These are phyloP conservation scores for Chaetomium sp. DNA, from an alignment of 2,329 filamentous ascomycete species.

Conservation along the genomic window DNA sequence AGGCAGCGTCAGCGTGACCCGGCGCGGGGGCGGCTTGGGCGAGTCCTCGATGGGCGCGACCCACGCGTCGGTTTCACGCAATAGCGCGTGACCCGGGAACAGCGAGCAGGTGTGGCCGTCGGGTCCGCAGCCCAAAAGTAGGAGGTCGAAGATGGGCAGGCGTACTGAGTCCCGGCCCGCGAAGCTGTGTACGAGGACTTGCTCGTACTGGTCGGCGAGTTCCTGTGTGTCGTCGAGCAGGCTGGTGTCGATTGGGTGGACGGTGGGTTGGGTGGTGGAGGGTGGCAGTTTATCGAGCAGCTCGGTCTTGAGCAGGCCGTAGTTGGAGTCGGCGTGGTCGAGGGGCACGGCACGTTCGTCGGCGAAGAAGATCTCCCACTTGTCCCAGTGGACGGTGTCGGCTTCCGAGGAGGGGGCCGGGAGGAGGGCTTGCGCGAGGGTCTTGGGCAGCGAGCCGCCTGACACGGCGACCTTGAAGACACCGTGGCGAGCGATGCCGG, in stretches of 20 bases:
- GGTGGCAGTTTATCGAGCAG: constrained; percentile 80
- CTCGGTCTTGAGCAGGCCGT: constrained; percentile 78
- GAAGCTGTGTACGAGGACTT: constrained; percentile 76
- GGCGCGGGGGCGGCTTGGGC: constrained; percentile 83
- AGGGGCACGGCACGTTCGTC: constrained; percentile 94
- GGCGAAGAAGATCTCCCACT: constrained; percentile 98
- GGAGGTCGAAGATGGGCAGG: constrained; percentile 87
- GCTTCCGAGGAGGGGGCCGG: constrained; percentile 43
- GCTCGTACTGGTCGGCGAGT: constrained; percentile 88
- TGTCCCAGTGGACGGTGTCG: constrained; percentile 67
- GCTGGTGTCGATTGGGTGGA: constrained; percentile 67
- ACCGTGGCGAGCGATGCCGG: constrained; percentile 71
- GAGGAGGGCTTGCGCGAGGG: constrained; percentile 78
- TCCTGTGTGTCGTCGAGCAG: constrained; percentile 75
- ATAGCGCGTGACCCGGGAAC: constrained; percentile 81
- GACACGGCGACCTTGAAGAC: constrained; percentile 90
- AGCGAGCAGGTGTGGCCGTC: constrained; percentile 97
- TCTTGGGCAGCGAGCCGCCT: constrained; percentile 85
- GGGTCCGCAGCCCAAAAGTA: constrained; percentile 88
- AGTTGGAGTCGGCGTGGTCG: constrained; percentile 91
- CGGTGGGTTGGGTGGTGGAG: constrained; percentile 57
- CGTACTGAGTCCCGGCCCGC: constrained; percentile 90
- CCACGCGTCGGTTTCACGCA: constrained; percentile 86
- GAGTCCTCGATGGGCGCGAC: constrained; percentile 87
- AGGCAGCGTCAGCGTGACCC: constrained; percentile 87